Evolutionary conservation across 78 protist species (phyloP), one percentile per base, ranked within the genome.

Genomic region (Ministeria vibrans): DNA sequence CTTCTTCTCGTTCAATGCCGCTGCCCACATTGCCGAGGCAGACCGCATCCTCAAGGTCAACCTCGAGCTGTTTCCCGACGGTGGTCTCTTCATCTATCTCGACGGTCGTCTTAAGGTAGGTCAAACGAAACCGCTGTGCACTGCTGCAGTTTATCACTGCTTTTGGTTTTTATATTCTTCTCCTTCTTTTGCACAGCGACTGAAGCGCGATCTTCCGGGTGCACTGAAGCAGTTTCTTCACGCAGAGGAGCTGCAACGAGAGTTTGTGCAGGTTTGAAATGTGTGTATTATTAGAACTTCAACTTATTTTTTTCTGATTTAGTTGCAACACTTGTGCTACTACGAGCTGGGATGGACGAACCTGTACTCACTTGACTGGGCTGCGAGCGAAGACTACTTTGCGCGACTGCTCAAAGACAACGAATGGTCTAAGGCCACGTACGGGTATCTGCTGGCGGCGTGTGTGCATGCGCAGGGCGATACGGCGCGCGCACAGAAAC

Each of bases 341-440:
- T 71, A 71, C 34, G 76, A 71, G 39, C 62, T 71, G 9, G 76
- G 76, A 25, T 71, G 76, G 76, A n/a, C 55, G 55, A 45, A 71
- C 55, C n/a, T 71, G 38, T 44, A 43, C 62, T 7, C 20, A 28
- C 4, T 42, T 34, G 11, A 7, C 9, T 71, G 3, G 3, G 76
- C 7, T 9, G 28, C 20, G 9, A 9, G 55, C 38, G 4, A 27
- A 30, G 39, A 7, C 28, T 71, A 71, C 32, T 71, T 71, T 42
- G 76, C 4, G 76, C 46, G 46, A 43, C 76, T 71, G 20, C 38
- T 71, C 55, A 6, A 6, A 9, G 76, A 71, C 41, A 71, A 71
- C 34, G 76, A 71, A 28, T 71, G 76, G 76, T 71, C 76, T 23
- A 71, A 71, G 32, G 76, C 43, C 28, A 43, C 43, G 11, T 71